Conservation (phyloP, 352 stramenopile genomes). For the Pythium pyrilobum region DNA sequence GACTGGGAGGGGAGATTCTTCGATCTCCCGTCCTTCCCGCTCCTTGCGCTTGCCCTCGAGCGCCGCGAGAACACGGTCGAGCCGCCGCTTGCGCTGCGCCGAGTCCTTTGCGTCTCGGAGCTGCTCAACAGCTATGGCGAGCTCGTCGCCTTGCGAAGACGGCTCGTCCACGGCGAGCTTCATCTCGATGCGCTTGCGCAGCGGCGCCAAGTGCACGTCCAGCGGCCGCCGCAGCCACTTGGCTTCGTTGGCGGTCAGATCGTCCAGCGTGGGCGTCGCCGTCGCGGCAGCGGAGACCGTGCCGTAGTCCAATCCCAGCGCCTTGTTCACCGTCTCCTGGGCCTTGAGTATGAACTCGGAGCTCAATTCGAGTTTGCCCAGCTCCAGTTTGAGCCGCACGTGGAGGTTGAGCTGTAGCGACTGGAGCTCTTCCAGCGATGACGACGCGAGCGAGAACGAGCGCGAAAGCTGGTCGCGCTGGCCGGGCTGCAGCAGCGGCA, state of each 20-base stretch:
- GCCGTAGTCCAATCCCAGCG: conserved; percentile 61
- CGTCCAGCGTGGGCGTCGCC: conserved; percentile 21
- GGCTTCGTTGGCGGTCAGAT: conserved; percentile 21
- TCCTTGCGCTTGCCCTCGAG: background rate
- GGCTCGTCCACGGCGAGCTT: conserved; percentile 58
- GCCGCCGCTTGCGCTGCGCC: conserved; percentile 18
- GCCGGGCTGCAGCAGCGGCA: conserved; percentile 76
- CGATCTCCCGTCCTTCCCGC: background rate
- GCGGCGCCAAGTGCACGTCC: conserved; percentile 60
- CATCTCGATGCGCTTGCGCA: conserved; percentile 57
- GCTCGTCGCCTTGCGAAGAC: conserved; percentile 27
- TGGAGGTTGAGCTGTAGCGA: conserved; percentile 77
- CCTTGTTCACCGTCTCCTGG: conserved; percentile 48
- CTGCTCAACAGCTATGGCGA: conserved; percentile 65
- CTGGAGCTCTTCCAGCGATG: conserved; percentile 67
- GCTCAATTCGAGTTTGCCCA: conserved; percentile 80
- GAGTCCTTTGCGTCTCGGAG: conserved; percentile 59
- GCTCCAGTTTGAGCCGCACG: conserved; percentile 76
- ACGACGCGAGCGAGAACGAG: conserved; percentile 55
- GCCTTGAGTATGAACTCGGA: conserved; percentile 86
- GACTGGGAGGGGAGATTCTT: background rate
- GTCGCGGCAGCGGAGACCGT: conserved; percentile 1
- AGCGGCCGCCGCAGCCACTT: conserved; percentile 39
- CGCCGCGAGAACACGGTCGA: conserved; percentile 16
- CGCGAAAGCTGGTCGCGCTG: conserved; percentile 63